Conservation (phyloP, 768 basidiomycete genomes). For the Amanita thiersii region DNA sequence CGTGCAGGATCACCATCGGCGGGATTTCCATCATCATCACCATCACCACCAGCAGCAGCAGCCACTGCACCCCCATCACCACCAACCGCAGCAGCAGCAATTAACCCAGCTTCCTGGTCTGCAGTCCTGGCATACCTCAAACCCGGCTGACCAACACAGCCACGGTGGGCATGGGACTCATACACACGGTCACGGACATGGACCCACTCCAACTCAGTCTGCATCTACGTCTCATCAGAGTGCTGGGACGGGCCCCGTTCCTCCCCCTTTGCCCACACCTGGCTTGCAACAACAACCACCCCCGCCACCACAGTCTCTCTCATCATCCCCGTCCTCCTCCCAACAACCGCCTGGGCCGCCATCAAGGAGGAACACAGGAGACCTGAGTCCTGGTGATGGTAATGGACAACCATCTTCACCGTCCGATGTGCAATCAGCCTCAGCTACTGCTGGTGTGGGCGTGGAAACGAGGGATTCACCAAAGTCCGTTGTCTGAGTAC, state of each 20-base stretch:
- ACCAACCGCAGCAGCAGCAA: conserved; percentile 6
- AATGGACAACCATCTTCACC: neutral
- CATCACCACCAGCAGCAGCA: conserved; percentile 7
- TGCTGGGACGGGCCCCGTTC: no score
- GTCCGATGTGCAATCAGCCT: no score
- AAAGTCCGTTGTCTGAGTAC: conserved; percentile 2
- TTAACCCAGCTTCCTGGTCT: conserved; percentile 36
- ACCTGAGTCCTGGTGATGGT: no score
- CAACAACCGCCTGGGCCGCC: no score
- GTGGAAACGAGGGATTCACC: conserved; percentile 4
- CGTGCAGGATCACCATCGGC: conserved; percentile 9
- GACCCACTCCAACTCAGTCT: no score
- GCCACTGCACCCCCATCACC: conserved; percentile 2
- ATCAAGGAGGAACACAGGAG: no score
- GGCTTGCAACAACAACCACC: no score
- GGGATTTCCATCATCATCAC: conserved; percentile 2
- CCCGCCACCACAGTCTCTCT: no score
- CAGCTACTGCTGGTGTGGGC: no score
- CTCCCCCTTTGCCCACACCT: no score
- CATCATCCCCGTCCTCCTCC: no score
- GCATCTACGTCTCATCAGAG: no score
- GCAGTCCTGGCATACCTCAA: conserved; percentile 33
- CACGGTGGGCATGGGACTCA: conserved; percentile 1
- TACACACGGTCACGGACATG: neutral
- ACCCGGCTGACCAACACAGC: neutral